Base-by-base conservation (phyloP, 1,284 basidiomycete genomes). In the Baeospora myosura region DNA sequence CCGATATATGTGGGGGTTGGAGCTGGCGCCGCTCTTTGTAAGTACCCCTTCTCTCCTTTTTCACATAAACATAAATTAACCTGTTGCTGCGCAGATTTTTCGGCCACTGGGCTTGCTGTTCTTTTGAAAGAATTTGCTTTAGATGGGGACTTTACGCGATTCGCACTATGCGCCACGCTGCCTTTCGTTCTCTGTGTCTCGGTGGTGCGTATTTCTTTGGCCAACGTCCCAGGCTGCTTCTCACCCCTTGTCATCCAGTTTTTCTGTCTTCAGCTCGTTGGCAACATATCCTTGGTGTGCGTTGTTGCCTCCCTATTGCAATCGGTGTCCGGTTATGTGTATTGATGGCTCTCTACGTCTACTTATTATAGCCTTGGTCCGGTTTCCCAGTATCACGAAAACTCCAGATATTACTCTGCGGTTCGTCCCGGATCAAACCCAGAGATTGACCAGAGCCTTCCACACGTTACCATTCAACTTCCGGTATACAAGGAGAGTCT, bases 401-500 rank as follows among this genome's bases (percentile, higher is more conserved):
- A 87, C 58, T 83, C 80, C 0, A 74, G 74, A 52, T 87, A 78
- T 57, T 87, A 85, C 58, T 84, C 81, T 10, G 84, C 82, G 20
- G 51, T 78, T 44, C 74, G 69, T 26, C 78, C 82, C 1, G 66
- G 63, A 2, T 68, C 79, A 10, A 81, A 83, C 57, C 76, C 74
- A 28, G 70, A 72, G 36, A 68, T 83, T 7, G 81, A 84, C 52
- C 62, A 68, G n/a, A 72, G 72, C 47, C 66, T 88, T 3, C 86
- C 86, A 3, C 86, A 88, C 54, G 72, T 88, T 53, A 85, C 86
- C 1, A 78, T 89, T 46, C 77, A 87, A 51, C 75, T 88, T 65
- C 87, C 87, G 0, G 87, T 89, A 17, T 89, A 88, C 69, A 88
- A 88, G 63, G 86, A 87, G 62, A 78, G 74, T 42, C 61, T 81